Percentiles rank a stretch among this genome's conserved stretches.
phyloP scores from a whole-genome alignment of 805 yeast genomes.

The Candida adriatica region DNA sequence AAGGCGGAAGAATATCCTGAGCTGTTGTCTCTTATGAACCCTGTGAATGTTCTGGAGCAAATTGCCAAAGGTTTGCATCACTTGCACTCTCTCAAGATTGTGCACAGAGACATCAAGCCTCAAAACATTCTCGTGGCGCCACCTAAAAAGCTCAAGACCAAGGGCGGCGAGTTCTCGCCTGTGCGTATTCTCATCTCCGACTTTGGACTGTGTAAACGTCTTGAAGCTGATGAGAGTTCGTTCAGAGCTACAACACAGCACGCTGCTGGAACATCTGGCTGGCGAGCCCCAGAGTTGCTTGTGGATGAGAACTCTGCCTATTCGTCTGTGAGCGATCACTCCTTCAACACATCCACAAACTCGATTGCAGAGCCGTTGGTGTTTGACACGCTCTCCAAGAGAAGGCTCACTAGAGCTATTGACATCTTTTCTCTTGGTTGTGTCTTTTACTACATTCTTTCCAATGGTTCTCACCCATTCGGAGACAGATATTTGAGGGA shows the following conservation, averaged over 20 bases:
- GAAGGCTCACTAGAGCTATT: slow-evolving; percentile 78
- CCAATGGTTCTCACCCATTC: slow-evolving; percentile 87
- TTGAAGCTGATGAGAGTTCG: slow-evolving; percentile 89
- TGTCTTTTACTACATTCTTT: slow-evolving; percentile 78
- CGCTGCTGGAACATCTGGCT: slow-evolving; percentile 96
- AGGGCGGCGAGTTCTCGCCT: slow-evolving; percentile 29
- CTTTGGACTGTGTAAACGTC: slow-evolving; percentile 89
- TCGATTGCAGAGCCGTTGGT: slow-evolving; percentile 27
- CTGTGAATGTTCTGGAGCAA: slow-evolving; percentile 57
- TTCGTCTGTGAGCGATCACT: slow-evolving; percentile 17
- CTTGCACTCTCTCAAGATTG: slow-evolving; percentile 82
- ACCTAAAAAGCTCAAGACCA: slow-evolving; percentile 37
- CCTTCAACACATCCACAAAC: slow-evolving; percentile 17
- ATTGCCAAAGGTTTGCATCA: slow-evolving; percentile 81
- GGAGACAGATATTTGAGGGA: slow-evolving; percentile 90
- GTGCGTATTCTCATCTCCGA: slow-evolving; percentile 82
- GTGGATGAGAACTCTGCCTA: slow-evolving; percentile 28
- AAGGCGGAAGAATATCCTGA: slow-evolving; percentile 32
- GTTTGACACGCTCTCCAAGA: slow-evolving; percentile 36
- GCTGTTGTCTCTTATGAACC: slow-evolving; percentile 36
- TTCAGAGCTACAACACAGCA: slow-evolving; percentile 88
- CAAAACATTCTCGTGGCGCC: slow-evolving; percentile 85
- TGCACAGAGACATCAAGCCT: slow-evolving; percentile 92
- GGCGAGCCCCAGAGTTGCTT: slow-evolving; percentile 94
- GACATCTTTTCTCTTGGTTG: slow-evolving; percentile 95